These are phyloP conservation scores for Kalmanozyma brasiliensis DNA, from an alignment of 1,284 basidiomycete species.

Conservation along the genomic window DNA sequence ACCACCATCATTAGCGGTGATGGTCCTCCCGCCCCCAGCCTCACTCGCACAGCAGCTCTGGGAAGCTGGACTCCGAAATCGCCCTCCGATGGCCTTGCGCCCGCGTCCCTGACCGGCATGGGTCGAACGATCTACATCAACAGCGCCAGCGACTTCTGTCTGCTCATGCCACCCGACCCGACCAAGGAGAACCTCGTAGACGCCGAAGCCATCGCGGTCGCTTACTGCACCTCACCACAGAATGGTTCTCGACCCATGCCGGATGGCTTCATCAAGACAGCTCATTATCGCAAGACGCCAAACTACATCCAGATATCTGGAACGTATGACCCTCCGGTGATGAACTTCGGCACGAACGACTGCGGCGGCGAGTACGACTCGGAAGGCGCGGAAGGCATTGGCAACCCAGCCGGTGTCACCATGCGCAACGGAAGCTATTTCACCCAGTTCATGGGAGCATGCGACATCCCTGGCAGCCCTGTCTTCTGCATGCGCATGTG, in stretches of 20 bases:
- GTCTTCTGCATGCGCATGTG: constrained; percentile 60
- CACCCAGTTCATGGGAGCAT: constrained; percentile 57
- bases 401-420: constrained; percentile 60
- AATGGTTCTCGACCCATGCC: constrained; percentile 61
- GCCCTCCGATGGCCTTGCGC: constrained; percentile 24
- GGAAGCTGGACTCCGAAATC: constrained; percentile 45
- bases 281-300: constrained; percentile 54
- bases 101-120: constrained; percentile 27
- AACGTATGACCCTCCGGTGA: constrained; percentile 55
- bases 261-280: constrained; percentile 60
- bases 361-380: constrained; percentile 56
- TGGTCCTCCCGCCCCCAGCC: constrained; percentile 36
- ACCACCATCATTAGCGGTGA: constrained; percentile 29
- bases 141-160: constrained; percentile 57
- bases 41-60: constrained; percentile 29
- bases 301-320: constrained; percentile 57
- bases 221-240: constrained; percentile 59
- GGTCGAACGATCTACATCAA: constrained; percentile 50
- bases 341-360: constrained; percentile 59
- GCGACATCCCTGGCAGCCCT: constrained; percentile 57
- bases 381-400: constrained; percentile 50
- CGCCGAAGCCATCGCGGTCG: constrained; percentile 60
- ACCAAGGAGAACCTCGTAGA: constrained; percentile 59
- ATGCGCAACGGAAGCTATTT: constrained; percentile 55
- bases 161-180: constrained; percentile 63